A percentile compares a stretch with the other conserved stretches of the same genome.
Evolutionary conservation across 345 rosid genomes (phyloP).

Genomic region (Draba incana): DNA sequence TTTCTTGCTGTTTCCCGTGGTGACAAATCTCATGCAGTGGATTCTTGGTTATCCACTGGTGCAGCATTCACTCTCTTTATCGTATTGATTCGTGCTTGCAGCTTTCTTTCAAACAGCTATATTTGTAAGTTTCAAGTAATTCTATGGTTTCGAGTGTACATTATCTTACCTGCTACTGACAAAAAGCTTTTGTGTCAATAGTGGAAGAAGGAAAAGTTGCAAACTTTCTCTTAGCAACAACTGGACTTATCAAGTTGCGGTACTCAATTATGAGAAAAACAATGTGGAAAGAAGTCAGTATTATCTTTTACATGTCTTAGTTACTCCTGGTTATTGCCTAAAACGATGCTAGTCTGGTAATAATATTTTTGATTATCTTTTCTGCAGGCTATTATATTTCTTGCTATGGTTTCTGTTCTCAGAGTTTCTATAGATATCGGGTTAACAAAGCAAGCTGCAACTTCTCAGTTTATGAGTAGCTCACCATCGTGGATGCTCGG

Average conservation of each 20-base stretch:
- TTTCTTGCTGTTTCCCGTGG: slow-evolving; percentile 49
- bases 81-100: slow-evolving; percentile 72
- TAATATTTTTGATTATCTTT: slow-evolving; percentile 25
- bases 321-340: slow-evolving; percentile 35
- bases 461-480: slow-evolving; percentile 71
- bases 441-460: slow-evolving; percentile 89
- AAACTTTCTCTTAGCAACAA: slow-evolving; percentile 81
- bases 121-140: slow-evolving; percentile 63
- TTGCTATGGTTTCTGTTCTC: slow-evolving; percentile 60
- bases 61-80: slow-evolving; percentile 50
- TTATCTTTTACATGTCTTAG: slow-evolving; percentile 22
- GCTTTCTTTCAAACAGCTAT: slow-evolving; percentile 92
- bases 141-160: background rate
- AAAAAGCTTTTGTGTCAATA: slow-evolving; percentile 41
- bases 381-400: slow-evolving; percentile 71
- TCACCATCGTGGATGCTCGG: slow-evolving; percentile 81
- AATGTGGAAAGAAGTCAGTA: slow-evolving; percentile 69
- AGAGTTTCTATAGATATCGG: slow-evolving; percentile 85
- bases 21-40: slow-evolving; percentile 42
- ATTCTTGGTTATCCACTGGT: slow-evolving; percentile 50
- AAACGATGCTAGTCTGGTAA: background rate
- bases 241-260: slow-evolving; percentile 69
- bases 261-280: slow-evolving; percentile 57
- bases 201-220: slow-evolving; percentile 99
- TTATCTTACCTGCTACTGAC: slow-evolving; percentile 11